Conservation (phyloP, 495 filamentous ascomycete genomes). For the Neurospora sp. region DNA sequence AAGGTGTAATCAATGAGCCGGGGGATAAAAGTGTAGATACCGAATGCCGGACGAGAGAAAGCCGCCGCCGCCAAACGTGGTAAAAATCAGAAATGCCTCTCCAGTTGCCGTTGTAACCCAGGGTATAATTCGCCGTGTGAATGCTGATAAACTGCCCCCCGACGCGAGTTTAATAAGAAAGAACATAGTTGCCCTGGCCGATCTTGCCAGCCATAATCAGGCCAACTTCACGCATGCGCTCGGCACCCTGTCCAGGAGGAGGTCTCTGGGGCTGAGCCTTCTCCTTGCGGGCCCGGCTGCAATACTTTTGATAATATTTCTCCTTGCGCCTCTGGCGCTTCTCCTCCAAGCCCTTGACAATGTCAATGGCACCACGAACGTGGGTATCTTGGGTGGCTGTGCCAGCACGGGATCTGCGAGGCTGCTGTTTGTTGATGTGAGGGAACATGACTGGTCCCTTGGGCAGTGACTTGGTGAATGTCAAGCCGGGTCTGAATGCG, state of each 20-base stretch:
- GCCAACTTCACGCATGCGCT: constrained; percentile 90
- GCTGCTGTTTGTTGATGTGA: constrained; percentile 22
- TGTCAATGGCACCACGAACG: constrained; percentile 82
- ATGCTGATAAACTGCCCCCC: constrained; percentile 23
- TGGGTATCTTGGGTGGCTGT: constrained; percentile 33
- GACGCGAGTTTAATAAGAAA: constrained; percentile 52
- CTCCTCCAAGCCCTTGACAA: constrained; percentile 90
- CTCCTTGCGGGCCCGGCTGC: constrained; percentile 42
- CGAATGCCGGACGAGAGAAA: neutral
- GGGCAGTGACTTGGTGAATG: constrained; percentile 71
- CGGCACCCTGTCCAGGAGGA: constrained; percentile 76
- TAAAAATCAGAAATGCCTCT: constrained; percentile 20
- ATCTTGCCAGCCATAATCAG: constrained; percentile 75
- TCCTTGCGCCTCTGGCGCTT: constrained; percentile 86
- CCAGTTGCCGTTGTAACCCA: constrained; percentile 7
- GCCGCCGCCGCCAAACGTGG: neutral
- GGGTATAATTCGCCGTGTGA: constrained; percentile 8
- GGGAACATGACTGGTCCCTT: constrained; percentile 62
- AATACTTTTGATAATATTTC: constrained; percentile 73
- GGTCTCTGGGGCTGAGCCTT: constrained; percentile 35
- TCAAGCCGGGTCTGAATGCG: constrained; percentile 50
- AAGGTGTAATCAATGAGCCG: neutral
- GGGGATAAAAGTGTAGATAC: neutral
- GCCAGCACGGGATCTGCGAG: constrained; percentile 15
- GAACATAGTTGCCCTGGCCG: constrained; percentile 65